Base-by-base conservation (phyloP, 805 yeast genomes). In the Torulaspora franciscae region DNA sequence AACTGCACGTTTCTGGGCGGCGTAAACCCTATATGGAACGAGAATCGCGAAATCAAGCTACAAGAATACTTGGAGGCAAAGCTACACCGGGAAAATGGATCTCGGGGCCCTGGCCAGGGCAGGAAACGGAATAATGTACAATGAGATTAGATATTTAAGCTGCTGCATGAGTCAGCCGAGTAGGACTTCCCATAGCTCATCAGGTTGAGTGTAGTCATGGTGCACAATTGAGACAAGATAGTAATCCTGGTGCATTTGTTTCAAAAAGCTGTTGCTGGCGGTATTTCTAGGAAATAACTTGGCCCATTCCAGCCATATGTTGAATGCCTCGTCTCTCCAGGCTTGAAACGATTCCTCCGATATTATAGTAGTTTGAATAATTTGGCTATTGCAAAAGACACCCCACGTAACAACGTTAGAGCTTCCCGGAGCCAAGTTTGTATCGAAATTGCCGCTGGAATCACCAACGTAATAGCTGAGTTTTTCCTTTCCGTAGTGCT, bases 331-430 rank as follows among this genome's bases (percentile, higher is more conserved):
- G 58, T 90, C 97, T 55, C 83, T 79, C 99, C 99, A 93, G 0
- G 96, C 96, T 54, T 78, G 77, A 70, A 93, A 91, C 1, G 97
- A 87, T 56, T 89, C 96, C 55, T 80, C 85, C 60, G 90, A 96
- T 45, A 93, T 81, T 49, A 90, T 83, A 0, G 99, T 93, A 0
- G 97, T 85, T 65, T 90, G 97, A 29, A 88, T 77, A 29, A 89
- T 82, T 60, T 88, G 96, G 51, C 89, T 79, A 64, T 83, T 83
- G 6, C 95, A 95, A 74, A 93, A 91, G 2, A 85, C 95, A 50
- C 98, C 99, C 99, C 99, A 93, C 1, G 99, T 93, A 7, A 93
- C 95, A 23, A 93, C 95, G 51, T 82, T 83, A 35, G 88, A 81
- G 27, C 77, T 61, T 15, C 68, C 72, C 1, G 70, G 61, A 1